Conservation (phyloP, 2,329 filamentous ascomycete genomes). For the Cryoendolithus antarcticus region DNA sequence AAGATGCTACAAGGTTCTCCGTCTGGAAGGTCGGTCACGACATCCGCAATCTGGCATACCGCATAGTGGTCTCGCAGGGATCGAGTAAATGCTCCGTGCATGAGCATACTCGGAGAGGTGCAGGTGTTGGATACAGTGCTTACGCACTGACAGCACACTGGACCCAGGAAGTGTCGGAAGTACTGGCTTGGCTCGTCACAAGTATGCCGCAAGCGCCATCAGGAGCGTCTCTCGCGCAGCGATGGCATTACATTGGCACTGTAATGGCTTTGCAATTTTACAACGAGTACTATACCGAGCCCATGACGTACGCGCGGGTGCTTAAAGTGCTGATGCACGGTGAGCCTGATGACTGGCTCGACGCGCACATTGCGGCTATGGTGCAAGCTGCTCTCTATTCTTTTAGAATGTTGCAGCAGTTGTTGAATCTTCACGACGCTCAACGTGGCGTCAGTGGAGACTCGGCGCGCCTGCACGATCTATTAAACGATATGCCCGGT, state of each 20-base stretch:
- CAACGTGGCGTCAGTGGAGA: background rate
- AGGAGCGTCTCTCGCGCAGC: conserved; percentile 1
- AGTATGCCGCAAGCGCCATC: background rate
- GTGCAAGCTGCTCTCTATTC: conserved; percentile 33
- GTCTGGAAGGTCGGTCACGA: conserved; percentile 29
- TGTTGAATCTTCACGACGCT: conserved; percentile 10
- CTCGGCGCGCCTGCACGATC: background rate
- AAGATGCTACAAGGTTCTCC: conserved; percentile 30
- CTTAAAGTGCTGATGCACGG: conserved; percentile 10
- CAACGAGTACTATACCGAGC: conserved; percentile 7
- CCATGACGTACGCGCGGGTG: conserved; percentile 6
- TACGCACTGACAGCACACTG: conserved; percentile 7
- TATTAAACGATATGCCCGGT: conserved; percentile 2
- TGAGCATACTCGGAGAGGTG: conserved; percentile 28
- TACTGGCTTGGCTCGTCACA: conserved; percentile 5
- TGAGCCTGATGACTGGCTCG: conserved; percentile 15
- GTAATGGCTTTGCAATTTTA: conserved; percentile 2
- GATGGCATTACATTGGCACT: conserved; percentile 3
- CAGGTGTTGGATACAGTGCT: conserved; percentile 5
- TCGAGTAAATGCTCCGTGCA: conserved; percentile 13
- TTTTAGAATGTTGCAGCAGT: conserved; percentile 29
- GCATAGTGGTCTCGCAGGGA: conserved; percentile 17
- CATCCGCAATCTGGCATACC: conserved; percentile 28
- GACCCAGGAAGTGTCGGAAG: conserved; percentile 3
- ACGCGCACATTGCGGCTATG: conserved; percentile 28